Evolutionary conservation across 1,284 basidiomycete genomes (phyloP).

Genomic region (Irpex lacteus): DNA sequence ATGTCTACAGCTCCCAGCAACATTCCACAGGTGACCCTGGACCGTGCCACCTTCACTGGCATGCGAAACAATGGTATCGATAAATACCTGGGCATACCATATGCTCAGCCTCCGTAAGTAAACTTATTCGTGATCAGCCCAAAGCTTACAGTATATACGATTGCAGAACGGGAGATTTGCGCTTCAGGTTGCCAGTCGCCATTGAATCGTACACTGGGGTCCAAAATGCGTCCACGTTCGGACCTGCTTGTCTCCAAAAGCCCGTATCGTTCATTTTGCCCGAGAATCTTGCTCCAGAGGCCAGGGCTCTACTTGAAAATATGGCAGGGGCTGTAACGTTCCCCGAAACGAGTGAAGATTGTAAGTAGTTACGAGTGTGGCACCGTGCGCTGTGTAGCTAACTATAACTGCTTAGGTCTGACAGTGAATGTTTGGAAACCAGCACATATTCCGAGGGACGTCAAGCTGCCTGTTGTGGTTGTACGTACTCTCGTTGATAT

Average conservation of each 20-base stretch:
- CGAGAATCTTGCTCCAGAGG: neutral
- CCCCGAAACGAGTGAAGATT: neutral
- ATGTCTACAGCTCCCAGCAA: neutral
- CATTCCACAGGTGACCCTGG: neutral
- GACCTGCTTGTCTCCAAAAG: neutral
- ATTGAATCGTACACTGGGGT: conserved; percentile 4
- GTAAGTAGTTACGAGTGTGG: neutral
- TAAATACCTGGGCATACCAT: neutral
- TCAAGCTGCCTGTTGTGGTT: conserved; percentile 52
- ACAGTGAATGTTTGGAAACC: conserved; percentile 56
- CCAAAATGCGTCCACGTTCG: neutral
- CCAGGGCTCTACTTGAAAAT: neutral
- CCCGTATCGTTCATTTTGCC: neutral
- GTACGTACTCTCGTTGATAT: conserved; percentile 30
- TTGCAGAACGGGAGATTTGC: neutral
- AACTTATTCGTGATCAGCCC: neutral
- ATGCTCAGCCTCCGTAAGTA: neutral
- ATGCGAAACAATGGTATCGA: neutral
- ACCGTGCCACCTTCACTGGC: neutral
- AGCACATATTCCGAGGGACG: conserved; percentile 29
- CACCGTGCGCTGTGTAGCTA: neutral
- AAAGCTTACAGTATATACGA: neutral
- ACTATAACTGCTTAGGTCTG: conserved; percentile 37
- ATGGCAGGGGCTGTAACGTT: neutral
- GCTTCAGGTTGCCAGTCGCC: neutral